Conservation (phyloP, 805 yeast genomes). For the Wickerhamiella kazuoi region DNA sequence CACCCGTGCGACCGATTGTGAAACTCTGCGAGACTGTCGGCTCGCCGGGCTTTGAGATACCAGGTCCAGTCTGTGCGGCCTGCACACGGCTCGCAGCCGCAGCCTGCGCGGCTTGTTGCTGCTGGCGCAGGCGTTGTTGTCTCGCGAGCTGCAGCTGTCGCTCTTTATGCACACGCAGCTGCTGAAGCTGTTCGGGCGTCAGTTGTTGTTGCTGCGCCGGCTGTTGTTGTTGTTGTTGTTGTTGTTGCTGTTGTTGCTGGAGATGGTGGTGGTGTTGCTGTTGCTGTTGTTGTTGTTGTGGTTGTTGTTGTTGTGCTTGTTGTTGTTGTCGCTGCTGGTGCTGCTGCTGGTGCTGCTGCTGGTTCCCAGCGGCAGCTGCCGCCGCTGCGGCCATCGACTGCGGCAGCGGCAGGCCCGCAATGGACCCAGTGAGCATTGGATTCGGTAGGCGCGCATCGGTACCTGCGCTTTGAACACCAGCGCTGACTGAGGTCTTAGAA, state of each 20-base stretch:
- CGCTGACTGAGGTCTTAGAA: no score
- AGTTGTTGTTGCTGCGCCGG: slow-evolving; percentile 7
- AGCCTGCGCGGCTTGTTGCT: no score
- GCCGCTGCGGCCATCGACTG: slow-evolving; percentile 16
- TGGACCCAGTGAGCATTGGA: slow-evolving; percentile 5
- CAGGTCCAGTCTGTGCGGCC: background rate
- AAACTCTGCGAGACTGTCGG: background rate
- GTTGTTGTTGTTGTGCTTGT: slow-evolving; percentile 16
- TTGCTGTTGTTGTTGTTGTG: slow-evolving; percentile 18
- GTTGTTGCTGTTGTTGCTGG: slow-evolving; percentile 11
- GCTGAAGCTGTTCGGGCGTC: no score
- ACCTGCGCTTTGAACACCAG: no score
- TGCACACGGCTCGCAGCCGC: no score
- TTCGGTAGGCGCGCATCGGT: background rate
- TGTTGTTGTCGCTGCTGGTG: slow-evolving; percentile 13
- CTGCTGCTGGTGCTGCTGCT: slow-evolving; percentile 13
- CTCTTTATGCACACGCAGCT: no score
- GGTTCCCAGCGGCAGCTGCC: slow-evolving; percentile 7
- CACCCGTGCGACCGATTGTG: background rate
- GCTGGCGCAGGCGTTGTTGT: no score
- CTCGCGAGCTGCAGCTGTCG: no score
- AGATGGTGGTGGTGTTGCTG: slow-evolving; percentile 11
- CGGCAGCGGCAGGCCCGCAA: slow-evolving; percentile 16
- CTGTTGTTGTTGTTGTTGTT: slow-evolving; percentile 14
- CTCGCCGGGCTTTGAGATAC: background rate